Evolutionary conservation across 345 rosid species (phyloP), one percentile per base, ranked within the genome.

Genomic region (Carallia brachiata): DNA sequence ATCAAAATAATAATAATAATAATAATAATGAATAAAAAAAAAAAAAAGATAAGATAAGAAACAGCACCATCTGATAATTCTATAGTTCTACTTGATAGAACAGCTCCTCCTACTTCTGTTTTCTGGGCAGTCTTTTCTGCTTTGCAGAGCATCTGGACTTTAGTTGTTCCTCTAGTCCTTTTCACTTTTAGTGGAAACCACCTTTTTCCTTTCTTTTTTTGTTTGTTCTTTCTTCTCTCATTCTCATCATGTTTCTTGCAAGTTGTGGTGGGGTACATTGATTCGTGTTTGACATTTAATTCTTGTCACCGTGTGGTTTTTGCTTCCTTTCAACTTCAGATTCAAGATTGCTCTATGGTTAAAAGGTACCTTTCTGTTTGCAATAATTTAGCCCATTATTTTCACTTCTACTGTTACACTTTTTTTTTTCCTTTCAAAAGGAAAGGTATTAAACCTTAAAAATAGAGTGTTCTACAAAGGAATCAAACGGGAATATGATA

Each of bases 221-320:
- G 23, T 23, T 23, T 23, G 23, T 23, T 23, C 23, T 23, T 23
- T 23, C 23, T 23, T 64, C 6, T 55, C 6, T 12, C 28, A 4
- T 53, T 2, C 9, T 4, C 16, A 32, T 44, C 17, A 44, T 12
- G 6, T 27, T 23, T 23, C 31, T 12, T 23, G 13, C 15, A 40
- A 9, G 31, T 5, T 56, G 17, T 36, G 34, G 67, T 37, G 77
- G 77, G 72, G 72, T 55, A 47, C 65, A 62, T 74, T 74, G 58
- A 67, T 73, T 67, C 15, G 47, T 67, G 7, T 54, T 73, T 73
- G 72, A 67, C 77, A 54, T 73, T 17, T 61, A 40, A 44, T 39
- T 52, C 50, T 71, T 54, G 28, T 36, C 27, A 30, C 18, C 50
- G 0, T 4, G 3, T 13, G 50, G 40, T 44, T 12, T 15, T 72